These are phyloP conservation scores for Yamadazyma kitorensis DNA, from an alignment of 805 yeast species.

Conservation along the genomic window DNA sequence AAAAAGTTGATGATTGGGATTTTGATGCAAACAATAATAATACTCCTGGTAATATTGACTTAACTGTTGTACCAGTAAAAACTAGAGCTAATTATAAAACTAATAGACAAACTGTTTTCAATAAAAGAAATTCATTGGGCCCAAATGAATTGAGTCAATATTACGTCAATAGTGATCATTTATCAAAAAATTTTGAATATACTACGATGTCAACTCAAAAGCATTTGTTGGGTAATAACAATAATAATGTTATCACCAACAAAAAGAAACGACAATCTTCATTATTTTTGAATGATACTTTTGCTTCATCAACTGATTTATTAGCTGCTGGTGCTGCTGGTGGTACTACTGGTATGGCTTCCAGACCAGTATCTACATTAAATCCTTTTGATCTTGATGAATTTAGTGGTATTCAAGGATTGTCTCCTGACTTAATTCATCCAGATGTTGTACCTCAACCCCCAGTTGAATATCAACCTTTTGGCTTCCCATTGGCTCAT, in stretches of 20 bases:
- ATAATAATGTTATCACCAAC: conserved; percentile 10
- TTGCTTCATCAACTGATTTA: conserved; percentile 33
- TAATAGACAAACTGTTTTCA: conserved; percentile 41
- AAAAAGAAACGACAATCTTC: conserved; percentile 20
- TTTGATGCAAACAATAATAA: conserved; percentile 47
- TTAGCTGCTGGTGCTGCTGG: conserved; percentile 17
- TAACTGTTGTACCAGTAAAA: conserved; percentile 45
- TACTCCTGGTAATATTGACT: conserved; percentile 42
- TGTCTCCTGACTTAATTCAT: conserved; percentile 60
- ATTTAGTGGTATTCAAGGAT: conserved; percentile 37
- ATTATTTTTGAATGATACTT: conserved; percentile 25
- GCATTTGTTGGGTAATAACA: conserved; percentile 28
- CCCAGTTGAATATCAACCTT: conserved; percentile 84
- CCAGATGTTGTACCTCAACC: conserved; percentile 90
- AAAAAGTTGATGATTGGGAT: conserved; percentile 82
- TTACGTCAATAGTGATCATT: conserved; percentile 30
- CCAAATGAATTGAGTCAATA: conserved; percentile 37
- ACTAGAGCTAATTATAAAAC: conserved; percentile 49
- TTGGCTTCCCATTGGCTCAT: conserved; percentile 67
- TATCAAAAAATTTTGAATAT: conserved; percentile 42
- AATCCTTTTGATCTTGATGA: conserved; percentile 37
- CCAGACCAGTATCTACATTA: conserved; percentile 24
- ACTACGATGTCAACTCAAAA: conserved; percentile 71
- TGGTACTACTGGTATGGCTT: too few species aligned
- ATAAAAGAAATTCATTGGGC: conserved; percentile 35